Percentiles rank a stretch among this genome's conserved stretches.
Evolutionary conservation across 257 asterid species (phyloP).

Genomic region (Penstemon davidsonii): DNA sequence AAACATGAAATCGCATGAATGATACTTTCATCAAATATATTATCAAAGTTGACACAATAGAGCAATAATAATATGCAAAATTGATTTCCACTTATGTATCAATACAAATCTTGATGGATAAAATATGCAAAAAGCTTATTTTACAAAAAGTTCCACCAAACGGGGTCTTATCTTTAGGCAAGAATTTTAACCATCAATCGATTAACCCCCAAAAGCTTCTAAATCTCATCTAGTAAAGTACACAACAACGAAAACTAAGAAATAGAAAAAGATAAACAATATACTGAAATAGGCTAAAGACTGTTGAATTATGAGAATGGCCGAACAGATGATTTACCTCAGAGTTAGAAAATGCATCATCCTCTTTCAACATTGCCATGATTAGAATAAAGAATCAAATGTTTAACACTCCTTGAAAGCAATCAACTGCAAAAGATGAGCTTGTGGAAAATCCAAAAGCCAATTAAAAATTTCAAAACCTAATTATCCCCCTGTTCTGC

Average conservation of each 20-base stretch:
- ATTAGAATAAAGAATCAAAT: constrained; percentile 7
- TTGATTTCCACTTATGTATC: too few relatives aligned
- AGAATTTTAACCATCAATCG: too few relatives aligned
- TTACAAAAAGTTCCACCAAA: too few relatives aligned
- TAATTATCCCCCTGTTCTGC: too few relatives aligned
- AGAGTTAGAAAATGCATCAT: constrained; percentile 38
- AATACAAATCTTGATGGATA: too few relatives aligned
- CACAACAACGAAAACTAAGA: background rate
- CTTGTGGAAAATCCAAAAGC: too few relatives aligned
- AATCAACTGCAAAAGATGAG: constrained; percentile 10
- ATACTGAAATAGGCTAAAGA: background rate
- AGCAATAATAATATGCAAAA: background rate
- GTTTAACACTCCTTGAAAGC: constrained; percentile 21
- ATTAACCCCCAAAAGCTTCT: too few relatives aligned
- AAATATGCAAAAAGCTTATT: too few relatives aligned
- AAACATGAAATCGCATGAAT: background rate
- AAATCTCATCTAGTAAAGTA: background rate
- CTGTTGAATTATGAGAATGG: background rate
- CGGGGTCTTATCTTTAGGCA: too few relatives aligned
- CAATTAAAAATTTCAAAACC: too few relatives aligned
- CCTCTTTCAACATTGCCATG: constrained; percentile 54
- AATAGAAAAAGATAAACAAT: background rate
- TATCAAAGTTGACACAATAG: background rate
- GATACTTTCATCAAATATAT: background rate
- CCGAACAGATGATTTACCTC: constrained; percentile 42